Evolutionary conservation across 495 filamentous ascomycete genomes (phyloP).

Genomic region (Lindgomyces ingoldianus): DNA sequence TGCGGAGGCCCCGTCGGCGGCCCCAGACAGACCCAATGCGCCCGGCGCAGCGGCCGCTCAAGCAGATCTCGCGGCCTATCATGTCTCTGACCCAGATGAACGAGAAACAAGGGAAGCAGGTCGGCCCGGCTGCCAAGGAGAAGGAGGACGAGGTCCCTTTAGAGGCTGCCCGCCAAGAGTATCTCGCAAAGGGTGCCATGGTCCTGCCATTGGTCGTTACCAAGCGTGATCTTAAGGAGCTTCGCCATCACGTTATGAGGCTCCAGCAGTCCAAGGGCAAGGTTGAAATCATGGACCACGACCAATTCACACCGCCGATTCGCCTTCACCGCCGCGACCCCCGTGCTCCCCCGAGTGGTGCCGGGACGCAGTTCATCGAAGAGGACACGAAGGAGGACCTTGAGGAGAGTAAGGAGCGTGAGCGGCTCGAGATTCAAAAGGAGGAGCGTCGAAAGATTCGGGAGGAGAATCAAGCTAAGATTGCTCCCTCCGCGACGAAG

Average conservation of each 20-base stretch:
- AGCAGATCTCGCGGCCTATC: conserved; percentile 27
- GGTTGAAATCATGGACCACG: conserved; percentile 72
- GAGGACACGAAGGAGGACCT: conserved; percentile 51
- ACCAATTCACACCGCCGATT: conserved; percentile 84
- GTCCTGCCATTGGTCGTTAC: conserved; percentile 76
- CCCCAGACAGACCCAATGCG: conserved; percentile 27
- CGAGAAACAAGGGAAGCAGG: not conserved
- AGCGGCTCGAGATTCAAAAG: conserved; percentile 67
- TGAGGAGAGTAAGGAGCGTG: conserved; percentile 67
- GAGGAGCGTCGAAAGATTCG: conserved; percentile 79
- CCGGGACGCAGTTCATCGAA: conserved; percentile 50
- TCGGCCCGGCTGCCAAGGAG: conserved; percentile 44
- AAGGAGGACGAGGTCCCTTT: conserved; percentile 43
- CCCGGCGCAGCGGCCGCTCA: conserved; percentile 24
- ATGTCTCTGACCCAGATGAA: conserved; percentile 26
- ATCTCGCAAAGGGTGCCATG: conserved; percentile 48
- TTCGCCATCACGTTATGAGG: conserved; percentile 83
- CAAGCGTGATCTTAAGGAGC: conserved; percentile 72
- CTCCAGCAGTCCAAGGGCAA: conserved; percentile 58
- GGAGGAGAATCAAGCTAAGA: conserved; percentile 80
- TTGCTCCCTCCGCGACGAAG: conserved; percentile 69
- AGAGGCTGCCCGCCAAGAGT: conserved; percentile 16
- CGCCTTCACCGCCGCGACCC: conserved; percentile 87
- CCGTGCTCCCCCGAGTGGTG: conserved; percentile 59
- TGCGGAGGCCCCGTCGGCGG: conserved; percentile 8